Evolutionary conservation across 2,329 filamentous ascomycete genomes (phyloP).

Genomic region (Endothia cerciana): DNA sequence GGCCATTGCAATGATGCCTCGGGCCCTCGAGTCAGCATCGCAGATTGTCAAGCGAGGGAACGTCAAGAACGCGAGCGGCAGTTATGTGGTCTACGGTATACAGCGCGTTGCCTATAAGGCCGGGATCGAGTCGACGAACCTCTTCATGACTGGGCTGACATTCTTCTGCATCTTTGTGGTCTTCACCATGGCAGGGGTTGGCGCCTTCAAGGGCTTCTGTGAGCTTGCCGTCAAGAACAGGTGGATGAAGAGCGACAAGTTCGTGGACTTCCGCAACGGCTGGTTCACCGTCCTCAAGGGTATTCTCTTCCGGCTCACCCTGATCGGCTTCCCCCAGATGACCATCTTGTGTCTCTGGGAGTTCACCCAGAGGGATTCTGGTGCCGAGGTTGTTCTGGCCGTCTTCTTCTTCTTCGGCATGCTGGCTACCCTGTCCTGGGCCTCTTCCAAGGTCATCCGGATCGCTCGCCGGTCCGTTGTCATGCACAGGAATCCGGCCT

Average conservation of each 20-base stretch:
- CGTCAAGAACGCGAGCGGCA: conserved; percentile 57
- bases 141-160: conserved; percentile 88
- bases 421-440: conserved; percentile 78
- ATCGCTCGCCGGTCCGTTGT: conserved; percentile 85
- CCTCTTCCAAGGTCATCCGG: conserved; percentile 84
- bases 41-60: conserved; percentile 58
- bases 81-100: conserved; percentile 75
- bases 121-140: conserved; percentile 84
- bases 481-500: conserved; percentile 95
- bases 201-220: conserved; percentile 78
- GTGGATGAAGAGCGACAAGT: conserved; percentile 83
- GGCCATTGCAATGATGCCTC: conserved; percentile 55
- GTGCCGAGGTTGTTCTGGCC: conserved; percentile 83
- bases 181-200: conserved; percentile 72
- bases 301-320: conserved; percentile 85
- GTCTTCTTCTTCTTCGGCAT: conserved; percentile 88
- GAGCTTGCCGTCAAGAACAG: conserved; percentile 75
- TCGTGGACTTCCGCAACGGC: conserved; percentile 90
- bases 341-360: conserved; percentile 92
- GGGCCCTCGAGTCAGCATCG: conserved; percentile 40
- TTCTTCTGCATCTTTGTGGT: conserved; percentile 88
- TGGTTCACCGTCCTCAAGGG: conserved; percentile 94
- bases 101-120: conserved; percentile 87
- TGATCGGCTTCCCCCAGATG: conserved; percentile 93
- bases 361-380: conserved; percentile 82